phyloP scores from a whole-genome alignment of 441 rosid species.

The Melastoma candidum region DNA sequence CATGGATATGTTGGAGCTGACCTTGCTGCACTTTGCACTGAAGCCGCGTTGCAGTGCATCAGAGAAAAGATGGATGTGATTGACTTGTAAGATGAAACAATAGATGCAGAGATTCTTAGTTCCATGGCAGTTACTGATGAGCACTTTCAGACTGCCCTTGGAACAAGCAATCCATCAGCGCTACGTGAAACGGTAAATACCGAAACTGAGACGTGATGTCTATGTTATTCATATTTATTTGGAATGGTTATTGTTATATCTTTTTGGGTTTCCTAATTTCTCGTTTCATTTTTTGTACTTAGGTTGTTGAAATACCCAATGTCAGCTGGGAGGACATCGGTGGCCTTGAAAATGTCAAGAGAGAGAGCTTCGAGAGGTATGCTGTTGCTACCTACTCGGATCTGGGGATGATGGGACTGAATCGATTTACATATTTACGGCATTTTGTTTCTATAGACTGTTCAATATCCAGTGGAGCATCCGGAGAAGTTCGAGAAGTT shows the following conservation, averaged over 20 bases:
- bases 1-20: slow-evolving; percentile 70
- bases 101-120: slow-evolving; percentile 51
- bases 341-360: slow-evolving; percentile 49
- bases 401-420: not conserved
- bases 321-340: slow-evolving; percentile 60
- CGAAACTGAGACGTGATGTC: too few species aligned
- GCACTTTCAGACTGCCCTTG: slow-evolving; percentile 57
- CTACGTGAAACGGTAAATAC: slow-evolving; percentile 44
- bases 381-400: not conserved
- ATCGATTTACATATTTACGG: not conserved
- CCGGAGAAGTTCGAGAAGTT: slow-evolving; percentile 66
- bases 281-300: not conserved
- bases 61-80: slow-evolving; percentile 61
- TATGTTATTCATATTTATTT: too few species aligned
- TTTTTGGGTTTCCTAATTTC: not conserved
- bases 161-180: slow-evolving; percentile 64
- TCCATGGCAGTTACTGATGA: slow-evolving; percentile 62
- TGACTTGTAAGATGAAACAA: slow-evolving; percentile 56
- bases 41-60: slow-evolving; percentile 64
- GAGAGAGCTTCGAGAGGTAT: slow-evolving; percentile 60
- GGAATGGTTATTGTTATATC: too few species aligned
- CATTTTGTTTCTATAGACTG: slow-evolving; percentile 29
- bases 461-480: slow-evolving; percentile 70
- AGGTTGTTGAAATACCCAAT: slow-evolving; percentile 60
- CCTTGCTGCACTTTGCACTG: slow-evolving; percentile 61